A percentile compares a stretch with the other conserved stretches of the same genome.
Conservation (phyloP, 495 filamentous ascomycete genomes). For the Talaromyces adpressus region DNA sequence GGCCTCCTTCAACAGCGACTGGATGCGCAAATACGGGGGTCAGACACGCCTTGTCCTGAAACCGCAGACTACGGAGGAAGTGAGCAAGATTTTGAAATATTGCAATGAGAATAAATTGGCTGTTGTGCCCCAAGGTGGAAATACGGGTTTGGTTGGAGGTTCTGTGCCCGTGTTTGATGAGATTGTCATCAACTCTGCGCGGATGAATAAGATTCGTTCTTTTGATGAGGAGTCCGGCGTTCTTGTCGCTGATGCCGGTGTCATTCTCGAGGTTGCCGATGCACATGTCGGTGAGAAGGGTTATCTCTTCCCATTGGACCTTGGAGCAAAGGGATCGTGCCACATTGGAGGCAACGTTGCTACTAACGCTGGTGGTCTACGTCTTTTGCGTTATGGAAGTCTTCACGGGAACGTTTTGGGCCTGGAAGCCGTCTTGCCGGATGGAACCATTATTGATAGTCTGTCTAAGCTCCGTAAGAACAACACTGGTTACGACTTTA, state of each 20-base stretch:
- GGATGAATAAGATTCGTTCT: slow-evolving; percentile 82
- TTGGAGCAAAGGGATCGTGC: slow-evolving; percentile 95
- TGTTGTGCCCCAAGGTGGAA: slow-evolving; percentile 96
- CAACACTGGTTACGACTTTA: slow-evolving; percentile 96
- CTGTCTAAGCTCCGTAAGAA: slow-evolving; percentile 87
- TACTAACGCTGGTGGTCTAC: slow-evolving; percentile 88
- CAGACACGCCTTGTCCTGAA: slow-evolving; percentile 83
- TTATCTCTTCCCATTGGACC: slow-evolving; percentile 89
- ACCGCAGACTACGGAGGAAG: slow-evolving; percentile 71
- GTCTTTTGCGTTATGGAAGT: slow-evolving; percentile 86
- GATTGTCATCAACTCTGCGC: slow-evolving; percentile 82
- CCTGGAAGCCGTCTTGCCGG: slow-evolving; percentile 84
- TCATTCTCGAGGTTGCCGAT: slow-evolving; percentile 84
- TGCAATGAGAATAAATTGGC: slow-evolving; percentile 88
- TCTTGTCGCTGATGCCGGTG: slow-evolving; percentile 82
- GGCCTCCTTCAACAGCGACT: slow-evolving; percentile 91
- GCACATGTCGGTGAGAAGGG: slow-evolving; percentile 68
- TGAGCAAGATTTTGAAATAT: slow-evolving; percentile 83
- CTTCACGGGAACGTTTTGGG: slow-evolving; percentile 89
- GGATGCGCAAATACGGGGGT: slow-evolving; percentile 98
- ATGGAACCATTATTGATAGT: slow-evolving; percentile 86
- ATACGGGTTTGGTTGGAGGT: slow-evolving; percentile 90
- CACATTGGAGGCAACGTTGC: slow-evolving; percentile 98
- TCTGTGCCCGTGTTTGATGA: slow-evolving; percentile 96
- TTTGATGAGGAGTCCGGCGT: slow-evolving; percentile 93